These are phyloP conservation scores for Cudoniella acicularis DNA, from an alignment of 495 filamentous ascomycete genomes.

Conservation along the genomic window DNA sequence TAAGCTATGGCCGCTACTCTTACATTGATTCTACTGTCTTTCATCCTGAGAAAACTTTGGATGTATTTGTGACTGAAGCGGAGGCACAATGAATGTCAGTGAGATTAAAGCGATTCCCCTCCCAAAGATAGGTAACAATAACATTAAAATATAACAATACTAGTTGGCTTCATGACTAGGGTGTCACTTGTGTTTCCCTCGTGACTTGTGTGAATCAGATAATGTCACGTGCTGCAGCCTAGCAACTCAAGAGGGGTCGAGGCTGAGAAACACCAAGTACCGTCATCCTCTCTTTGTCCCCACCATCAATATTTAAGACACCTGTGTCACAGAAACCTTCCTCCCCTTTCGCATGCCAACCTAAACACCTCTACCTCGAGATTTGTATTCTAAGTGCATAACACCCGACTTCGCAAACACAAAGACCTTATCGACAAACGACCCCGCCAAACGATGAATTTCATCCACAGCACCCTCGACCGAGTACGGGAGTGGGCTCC, in stretches of 20 bases:
- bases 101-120: too few species aligned
- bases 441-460: slow-evolving; percentile 38
- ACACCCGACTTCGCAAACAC: background rate
- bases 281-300: background rate
- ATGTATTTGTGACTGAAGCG: too few species aligned
- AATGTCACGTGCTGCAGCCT: background rate
- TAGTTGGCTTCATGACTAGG: too few species aligned
- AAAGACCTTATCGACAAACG: background rate
- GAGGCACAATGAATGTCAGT: too few species aligned
- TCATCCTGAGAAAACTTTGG: too few species aligned
- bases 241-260: background rate
- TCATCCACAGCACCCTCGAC: slow-evolving; percentile 76
- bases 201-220: too few species aligned
- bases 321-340: background rate
- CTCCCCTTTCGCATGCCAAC: background rate
- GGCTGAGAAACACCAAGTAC: background rate
- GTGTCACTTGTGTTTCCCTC: too few species aligned
- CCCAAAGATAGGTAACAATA: too few species aligned
- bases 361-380: background rate
- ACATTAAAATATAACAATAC: too few species aligned
- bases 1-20: too few species aligned
- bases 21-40: too few species aligned
- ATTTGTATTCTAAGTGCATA: background rate
- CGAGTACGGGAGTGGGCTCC: slow-evolving; percentile 87
- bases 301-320: background rate